Conservation (phyloP, 2,329 filamentous ascomycete species). For the Curvularia sp. region DNA sequence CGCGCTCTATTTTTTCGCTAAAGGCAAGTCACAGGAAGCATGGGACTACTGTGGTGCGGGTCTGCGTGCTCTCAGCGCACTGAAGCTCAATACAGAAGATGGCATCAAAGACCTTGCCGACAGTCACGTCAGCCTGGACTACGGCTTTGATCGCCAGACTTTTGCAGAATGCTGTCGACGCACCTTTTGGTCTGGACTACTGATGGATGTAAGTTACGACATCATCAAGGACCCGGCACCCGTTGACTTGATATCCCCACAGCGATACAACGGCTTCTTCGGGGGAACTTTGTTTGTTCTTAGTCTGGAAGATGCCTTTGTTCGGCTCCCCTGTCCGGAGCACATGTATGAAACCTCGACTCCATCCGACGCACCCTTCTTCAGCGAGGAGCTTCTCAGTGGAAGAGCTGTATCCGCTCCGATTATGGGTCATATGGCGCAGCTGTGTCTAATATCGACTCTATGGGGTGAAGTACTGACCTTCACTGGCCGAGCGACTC, state of each 20-base stretch:
- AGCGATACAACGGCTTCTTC: slow-evolving; percentile 67
- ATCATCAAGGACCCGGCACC: slow-evolving; percentile 41
- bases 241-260: slow-evolving; percentile 38
- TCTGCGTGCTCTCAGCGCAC: slow-evolving; percentile 63
- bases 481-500: slow-evolving; percentile 62
- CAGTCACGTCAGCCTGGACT: slow-evolving; percentile 60
- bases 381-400: slow-evolving; percentile 61
- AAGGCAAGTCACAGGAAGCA: slow-evolving; percentile 64
- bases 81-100: slow-evolving; percentile 70
- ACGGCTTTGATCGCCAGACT: slow-evolving; percentile 63
- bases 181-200: slow-evolving; percentile 74
- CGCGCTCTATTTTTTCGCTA: slow-evolving; percentile 69
- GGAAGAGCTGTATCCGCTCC: slow-evolving; percentile 42
- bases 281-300: slow-evolving; percentile 61
- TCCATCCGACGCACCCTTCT: slow-evolving; percentile 65
- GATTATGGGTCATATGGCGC: slow-evolving; percentile 61
- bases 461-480: slow-evolving; percentile 71
- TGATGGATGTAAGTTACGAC: slow-evolving; percentile 66
- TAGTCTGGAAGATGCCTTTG: slow-evolving; percentile 69
- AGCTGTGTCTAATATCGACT: slow-evolving; percentile 67
- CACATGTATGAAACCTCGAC: slow-evolving; percentile 67
- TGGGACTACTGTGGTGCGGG: slow-evolving; percentile 70
- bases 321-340: slow-evolving; percentile 69
- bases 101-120: slow-evolving; percentile 52
- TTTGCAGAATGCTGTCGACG: slow-evolving; percentile 72